Conservation (phyloP, 2,329 filamentous ascomycete species). For the Pseudocercospora crystallina region DNA sequence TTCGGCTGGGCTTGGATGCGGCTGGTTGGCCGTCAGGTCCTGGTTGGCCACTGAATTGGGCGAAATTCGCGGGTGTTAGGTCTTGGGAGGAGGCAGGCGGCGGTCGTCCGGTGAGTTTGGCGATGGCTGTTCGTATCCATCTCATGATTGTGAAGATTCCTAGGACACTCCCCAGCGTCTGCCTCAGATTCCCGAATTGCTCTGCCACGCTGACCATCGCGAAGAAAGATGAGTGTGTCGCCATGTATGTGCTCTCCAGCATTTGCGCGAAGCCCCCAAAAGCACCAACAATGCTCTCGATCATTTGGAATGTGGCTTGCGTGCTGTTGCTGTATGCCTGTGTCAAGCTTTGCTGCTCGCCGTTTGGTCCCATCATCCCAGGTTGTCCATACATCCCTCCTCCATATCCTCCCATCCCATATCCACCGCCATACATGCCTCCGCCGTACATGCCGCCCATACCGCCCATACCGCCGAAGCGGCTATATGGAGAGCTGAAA, state of each 20-base stretch:
- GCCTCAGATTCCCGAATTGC: constrained; percentile 89
- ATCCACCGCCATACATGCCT: constrained; percentile 25
- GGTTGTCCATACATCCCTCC: constrained; percentile 39
- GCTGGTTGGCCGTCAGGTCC: constrained; percentile 66
- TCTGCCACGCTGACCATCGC: constrained; percentile 98
- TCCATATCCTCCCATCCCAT: constrained; percentile 33
- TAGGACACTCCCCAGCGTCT: constrained; percentile 87
- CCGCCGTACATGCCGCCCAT: constrained; percentile 21
- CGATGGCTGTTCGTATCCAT: constrained; percentile 88
- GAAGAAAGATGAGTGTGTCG: constrained; percentile 97
- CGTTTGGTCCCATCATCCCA: constrained; percentile 57
- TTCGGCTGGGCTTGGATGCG: constrained; percentile 75
- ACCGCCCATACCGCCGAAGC: constrained; percentile 47
- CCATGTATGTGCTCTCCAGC: constrained; percentile 99
- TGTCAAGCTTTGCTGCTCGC: constrained; percentile 92
- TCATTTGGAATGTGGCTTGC: constrained; percentile 95
- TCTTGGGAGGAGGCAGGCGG: constrained; percentile 82
- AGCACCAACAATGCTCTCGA: constrained; percentile 92
- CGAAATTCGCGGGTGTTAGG: constrained; percentile 87
- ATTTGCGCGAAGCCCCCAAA: constrained; percentile 99
- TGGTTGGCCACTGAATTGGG: constrained; percentile 70
- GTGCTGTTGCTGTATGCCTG: constrained; percentile 93
- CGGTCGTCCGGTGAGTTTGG: constrained; percentile 88
- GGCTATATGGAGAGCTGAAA: constrained; percentile 46
- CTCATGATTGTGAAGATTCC: constrained; percentile 95